Evolutionary conservation across 805 yeast genomes (phyloP).

Genomic region (Hanseniaspora osmophila): DNA sequence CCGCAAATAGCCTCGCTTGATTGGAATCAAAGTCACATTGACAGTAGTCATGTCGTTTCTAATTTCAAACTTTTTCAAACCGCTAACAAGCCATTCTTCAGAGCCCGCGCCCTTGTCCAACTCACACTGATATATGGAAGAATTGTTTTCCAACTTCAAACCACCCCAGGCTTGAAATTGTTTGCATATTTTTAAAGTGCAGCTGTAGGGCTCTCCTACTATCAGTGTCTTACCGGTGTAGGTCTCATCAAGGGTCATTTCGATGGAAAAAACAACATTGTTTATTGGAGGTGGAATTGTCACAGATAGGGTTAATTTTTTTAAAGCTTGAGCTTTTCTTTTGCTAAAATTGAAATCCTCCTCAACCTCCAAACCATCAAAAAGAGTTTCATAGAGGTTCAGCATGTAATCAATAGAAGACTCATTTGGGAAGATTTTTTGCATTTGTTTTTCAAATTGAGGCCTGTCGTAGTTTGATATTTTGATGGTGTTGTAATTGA

Average conservation of each 20-base stretch:
- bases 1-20: slow-evolving; percentile 57
- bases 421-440: not conserved
- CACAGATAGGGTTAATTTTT: not conserved
- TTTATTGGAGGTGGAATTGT: not conserved
- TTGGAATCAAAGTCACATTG: slow-evolving; percentile 46
- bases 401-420: not conserved
- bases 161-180: not conserved
- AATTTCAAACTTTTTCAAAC: slow-evolving; percentile 44
- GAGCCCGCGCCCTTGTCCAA: slow-evolving; percentile 12
- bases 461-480: slow-evolving; percentile 3
- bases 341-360: not conserved
- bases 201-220: slow-evolving; percentile 3
- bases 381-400: slow-evolving; percentile 1
- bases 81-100: slow-evolving; percentile 74
- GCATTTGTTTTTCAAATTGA: slow-evolving; percentile 1
- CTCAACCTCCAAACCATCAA: slow-evolving; percentile 3
- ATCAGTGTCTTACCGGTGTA: slow-evolving; percentile 1
- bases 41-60: slow-evolving; percentile 19
- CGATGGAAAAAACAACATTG: not conserved
- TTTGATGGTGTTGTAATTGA: slow-evolving; percentile 2
- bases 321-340: not conserved
- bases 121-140: slow-evolving; percentile 31
- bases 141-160: slow-evolving; percentile 6
- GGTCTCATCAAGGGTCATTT: not conserved
- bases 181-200: not conserved